Conservation (phyloP, 768 basidiomycete genomes). For the Butyriboletus loyo region DNA sequence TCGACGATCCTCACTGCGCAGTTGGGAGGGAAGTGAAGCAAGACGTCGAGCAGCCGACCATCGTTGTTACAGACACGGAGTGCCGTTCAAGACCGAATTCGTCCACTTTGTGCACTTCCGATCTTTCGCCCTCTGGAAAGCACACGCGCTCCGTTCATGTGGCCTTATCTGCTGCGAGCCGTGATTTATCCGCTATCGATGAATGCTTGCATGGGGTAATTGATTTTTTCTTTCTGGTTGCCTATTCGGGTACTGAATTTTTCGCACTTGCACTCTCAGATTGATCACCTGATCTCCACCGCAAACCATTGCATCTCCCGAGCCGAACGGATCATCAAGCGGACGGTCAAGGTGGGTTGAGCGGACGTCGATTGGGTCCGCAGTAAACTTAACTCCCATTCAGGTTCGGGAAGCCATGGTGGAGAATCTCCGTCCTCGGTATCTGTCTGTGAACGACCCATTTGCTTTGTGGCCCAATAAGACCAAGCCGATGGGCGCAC, state of each 20-base stretch:
- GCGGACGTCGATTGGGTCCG: not conserved
- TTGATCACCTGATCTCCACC: conserved; percentile 52
- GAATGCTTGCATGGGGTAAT: conserved; percentile 53
- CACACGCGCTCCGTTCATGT: conserved; percentile 44
- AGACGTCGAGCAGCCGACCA: conserved; percentile 16
- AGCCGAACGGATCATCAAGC: conserved; percentile 53
- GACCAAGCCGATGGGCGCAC: not conserved
- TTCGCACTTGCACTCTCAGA: conserved; percentile 25
- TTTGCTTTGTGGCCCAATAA: conserved; percentile 18
- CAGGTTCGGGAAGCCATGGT: conserved; percentile 53
- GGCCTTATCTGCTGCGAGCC: conserved; percentile 50
- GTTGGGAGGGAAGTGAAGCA: conserved; percentile 38
- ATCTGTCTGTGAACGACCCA: conserved; percentile 18
- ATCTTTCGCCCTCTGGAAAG: conserved; percentile 29
- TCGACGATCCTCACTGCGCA: conserved; percentile 39
- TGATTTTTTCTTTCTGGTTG: conserved; percentile 15
- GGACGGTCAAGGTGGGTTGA: conserved; percentile 50
- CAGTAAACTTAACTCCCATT: conserved; percentile 2
- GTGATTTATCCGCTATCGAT: conserved; percentile 56
- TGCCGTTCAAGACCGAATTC: conserved; percentile 13
- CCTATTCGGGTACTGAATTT: conserved; percentile 8
- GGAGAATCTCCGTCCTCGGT: conserved; percentile 37
- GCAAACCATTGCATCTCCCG: conserved; percentile 56
- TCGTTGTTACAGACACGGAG: conserved; percentile 24
- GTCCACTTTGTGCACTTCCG: conserved; percentile 3